A percentile compares a stretch with the other conserved stretches of the same genome.
phyloP scores from a whole-genome alignment of 2,329 filamentous ascomycete genomes.

The Arthrobotrys musiformis region DNA sequence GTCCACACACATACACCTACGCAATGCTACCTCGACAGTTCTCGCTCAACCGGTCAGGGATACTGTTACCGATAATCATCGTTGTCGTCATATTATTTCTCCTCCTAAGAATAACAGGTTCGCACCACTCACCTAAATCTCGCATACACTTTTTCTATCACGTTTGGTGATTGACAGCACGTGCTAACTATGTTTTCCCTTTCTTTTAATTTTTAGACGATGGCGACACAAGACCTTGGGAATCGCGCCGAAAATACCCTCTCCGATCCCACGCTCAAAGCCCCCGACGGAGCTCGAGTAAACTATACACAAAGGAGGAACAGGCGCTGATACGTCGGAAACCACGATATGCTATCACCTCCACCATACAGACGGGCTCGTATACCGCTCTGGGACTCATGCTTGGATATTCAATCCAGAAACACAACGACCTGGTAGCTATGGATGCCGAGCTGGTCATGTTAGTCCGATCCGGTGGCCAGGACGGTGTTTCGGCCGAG shows the following conservation, averaged over 20 bases:
- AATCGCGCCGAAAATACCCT: constrained; percentile 54
- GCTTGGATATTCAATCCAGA: constrained; percentile 60
- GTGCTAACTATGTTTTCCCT: constrained; percentile 21
- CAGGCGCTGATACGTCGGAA: constrained; percentile 55
- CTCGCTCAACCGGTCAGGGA: constrained; percentile 46
- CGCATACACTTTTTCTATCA: not conserved
- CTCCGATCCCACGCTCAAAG: constrained; percentile 23
- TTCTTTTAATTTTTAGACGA: constrained; percentile 29
- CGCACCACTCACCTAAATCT: not conserved
- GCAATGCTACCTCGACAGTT: constrained; percentile 52
- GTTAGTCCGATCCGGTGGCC: constrained; percentile 58
- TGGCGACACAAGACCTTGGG: constrained; percentile 51
- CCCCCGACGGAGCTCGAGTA: constrained; percentile 37
- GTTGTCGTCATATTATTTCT: constrained; percentile 45
- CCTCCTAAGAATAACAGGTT: constrained; percentile 55
- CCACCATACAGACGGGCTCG: constrained; percentile 58
- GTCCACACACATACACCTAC: not conserved
- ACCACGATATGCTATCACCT: constrained; percentile 59
- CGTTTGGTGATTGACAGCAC: not conserved
- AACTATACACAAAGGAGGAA: constrained; percentile 49
- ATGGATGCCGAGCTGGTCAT: constrained; percentile 60
- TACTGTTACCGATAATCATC: constrained; percentile 38
- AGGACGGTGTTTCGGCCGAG: constrained; percentile 58
- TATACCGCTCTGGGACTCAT: constrained; percentile 59
- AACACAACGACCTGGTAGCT: constrained; percentile 59